phyloP scores from a whole-genome alignment of 106 monocot genomes.

The Hemerocallis citrina region DNA sequence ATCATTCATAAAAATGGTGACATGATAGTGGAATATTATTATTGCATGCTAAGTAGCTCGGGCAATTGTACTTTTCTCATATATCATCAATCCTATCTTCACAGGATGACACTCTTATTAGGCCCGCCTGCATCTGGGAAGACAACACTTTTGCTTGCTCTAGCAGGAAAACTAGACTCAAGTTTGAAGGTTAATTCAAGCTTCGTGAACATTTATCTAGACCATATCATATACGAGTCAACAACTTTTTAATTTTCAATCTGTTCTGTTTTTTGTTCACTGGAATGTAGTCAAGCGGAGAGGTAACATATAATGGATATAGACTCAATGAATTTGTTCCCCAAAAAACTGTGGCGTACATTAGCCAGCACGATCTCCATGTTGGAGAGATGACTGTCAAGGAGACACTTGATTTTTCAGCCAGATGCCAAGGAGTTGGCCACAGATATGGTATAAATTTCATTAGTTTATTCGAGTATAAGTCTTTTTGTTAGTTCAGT shows the following conservation, averaged over 20 bases:
- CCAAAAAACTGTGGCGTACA: slow-evolving; percentile 72
- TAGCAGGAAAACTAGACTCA: slow-evolving; percentile 55
- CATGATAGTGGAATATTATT: not conserved
- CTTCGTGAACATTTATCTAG: not conserved
- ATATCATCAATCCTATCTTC: not conserved
- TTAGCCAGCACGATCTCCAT: slow-evolving; percentile 70
- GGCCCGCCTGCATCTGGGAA: slow-evolving; percentile 79
- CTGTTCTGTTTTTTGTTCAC: not conserved
- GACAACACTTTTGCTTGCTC: slow-evolving; percentile 52
- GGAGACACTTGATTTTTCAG: slow-evolving; percentile 73
- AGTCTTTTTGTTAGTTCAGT: too few relatives aligned
- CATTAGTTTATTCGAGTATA: too few relatives aligned
- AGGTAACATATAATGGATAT: slow-evolving; percentile 62
- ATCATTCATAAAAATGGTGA: not conserved
- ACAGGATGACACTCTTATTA: slow-evolving; percentile 69
- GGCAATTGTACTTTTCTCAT: not conserved
- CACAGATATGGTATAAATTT: slow-evolving; percentile 38
- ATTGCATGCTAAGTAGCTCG: not conserved
- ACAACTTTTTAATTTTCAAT: slow-evolving; percentile 1
- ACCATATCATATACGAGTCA: not conserved
- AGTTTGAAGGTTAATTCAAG: slow-evolving; percentile 34
- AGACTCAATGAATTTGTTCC: slow-evolving; percentile 60
- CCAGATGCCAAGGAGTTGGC: slow-evolving; percentile 67
- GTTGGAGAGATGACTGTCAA: slow-evolving; percentile 66
- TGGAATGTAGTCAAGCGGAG: slow-evolving; percentile 31